Evolutionary conservation across 352 stramenopile genomes (phyloP), one percentile per base, ranked within the genome.

Genomic region (Phytophthora sp.): DNA sequence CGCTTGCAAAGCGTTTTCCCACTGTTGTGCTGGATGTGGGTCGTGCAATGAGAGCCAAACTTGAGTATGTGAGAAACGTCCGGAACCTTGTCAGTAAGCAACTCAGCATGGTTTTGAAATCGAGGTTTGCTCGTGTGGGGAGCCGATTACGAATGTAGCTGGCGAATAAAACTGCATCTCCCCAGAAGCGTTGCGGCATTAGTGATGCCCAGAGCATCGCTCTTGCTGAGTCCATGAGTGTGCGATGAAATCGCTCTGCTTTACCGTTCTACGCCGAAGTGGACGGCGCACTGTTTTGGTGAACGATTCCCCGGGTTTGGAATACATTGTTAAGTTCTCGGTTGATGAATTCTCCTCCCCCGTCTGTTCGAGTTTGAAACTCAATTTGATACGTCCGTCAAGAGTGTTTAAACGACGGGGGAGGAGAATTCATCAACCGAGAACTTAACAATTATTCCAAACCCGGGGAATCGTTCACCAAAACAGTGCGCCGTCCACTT

Each of bases 231-330:
- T 45, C 37, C 49, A 57, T 44, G 6, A 57, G 49, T 17, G 49
- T 57, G 6, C 26, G 35, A 23, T 55, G 34, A 27, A 57, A 46
- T 24, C 49, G 21, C 17, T 48, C 49, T 6, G 49, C 35, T 17
- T 56, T 48, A 15, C 49, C 35, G n/a, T 56, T 56, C 7, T 34
- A 56, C n/a, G 35, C 35, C 2, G 35, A 41, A 8, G 24, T 57
- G 13, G 9, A 10, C 26, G 48, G 6, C 9, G 34, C 48, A 15
- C 11, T 37, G 13, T 5, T 37, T n/a, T 55, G 48, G 46, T 44
- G 46, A n/a, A 31, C 30, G 11, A 45, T 55, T 11, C 7, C 18
- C 27, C 23, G 30, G 21, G 11, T 54, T 23, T 13, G 26, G 32
- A 24, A 45, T 15, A 6, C 21, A 34, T 13, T 44, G 11, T 17